Evolutionary conservation across 805 yeast genomes (phyloP).

Genomic region (Teunomyces gatunensis): DNA sequence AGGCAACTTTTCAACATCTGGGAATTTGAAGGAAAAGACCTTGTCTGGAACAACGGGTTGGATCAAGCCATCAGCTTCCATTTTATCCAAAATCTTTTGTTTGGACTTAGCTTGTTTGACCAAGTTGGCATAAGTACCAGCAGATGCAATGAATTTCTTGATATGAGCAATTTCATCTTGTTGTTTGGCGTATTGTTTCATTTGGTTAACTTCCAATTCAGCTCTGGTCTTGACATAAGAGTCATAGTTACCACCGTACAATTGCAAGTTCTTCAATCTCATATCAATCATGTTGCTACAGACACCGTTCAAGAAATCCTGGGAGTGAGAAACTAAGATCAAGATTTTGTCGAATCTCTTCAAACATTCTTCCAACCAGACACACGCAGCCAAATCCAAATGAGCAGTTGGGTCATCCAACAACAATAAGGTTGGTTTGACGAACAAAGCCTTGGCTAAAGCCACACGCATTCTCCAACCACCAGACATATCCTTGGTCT

Average conservation of each 20-base stretch:
- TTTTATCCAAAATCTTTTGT: constrained; percentile 98
- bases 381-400: constrained; percentile 98
- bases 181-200: constrained; percentile 95
- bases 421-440: constrained; percentile 90
- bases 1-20: constrained; percentile 94
- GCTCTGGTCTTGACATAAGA: constrained; percentile 91
- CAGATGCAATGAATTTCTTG: constrained; percentile 97
- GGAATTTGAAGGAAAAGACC: constrained; percentile 91
- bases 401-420: constrained; percentile 99
- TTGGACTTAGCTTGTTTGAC: constrained; percentile 98
- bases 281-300: constrained; percentile 97
- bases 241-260: constrained; percentile 98
- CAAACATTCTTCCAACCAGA: constrained; percentile 98
- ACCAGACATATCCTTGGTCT: constrained; percentile 99
- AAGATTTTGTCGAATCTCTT: constrained; percentile 91
- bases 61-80: constrained; percentile 98
- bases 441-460: constrained; percentile 94
- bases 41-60: constrained; percentile 90
- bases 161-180: constrained; percentile 98
- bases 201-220: constrained; percentile 94
- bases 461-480: constrained; percentile 99
- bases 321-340: constrained; percentile 95
- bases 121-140: constrained; percentile 99
- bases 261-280: constrained; percentile 73
- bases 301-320: constrained; percentile 98